Evolutionary conservation across 164 flowering plant genomes (phyloP).

Genomic region (Tetracentron sinense): DNA sequence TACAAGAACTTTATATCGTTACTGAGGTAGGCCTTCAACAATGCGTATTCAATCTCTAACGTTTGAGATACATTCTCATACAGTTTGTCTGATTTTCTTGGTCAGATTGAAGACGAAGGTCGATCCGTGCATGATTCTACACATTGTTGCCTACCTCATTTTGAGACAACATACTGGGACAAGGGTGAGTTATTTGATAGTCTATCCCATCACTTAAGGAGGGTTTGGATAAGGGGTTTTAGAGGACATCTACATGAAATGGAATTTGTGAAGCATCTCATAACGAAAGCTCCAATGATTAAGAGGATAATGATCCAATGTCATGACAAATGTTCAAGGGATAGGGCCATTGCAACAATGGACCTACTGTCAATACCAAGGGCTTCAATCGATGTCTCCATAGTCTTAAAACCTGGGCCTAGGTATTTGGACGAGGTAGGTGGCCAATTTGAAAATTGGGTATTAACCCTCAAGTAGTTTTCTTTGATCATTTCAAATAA

Average conservation of each 20-base stretch:
- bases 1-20: background rate
- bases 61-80: background rate
- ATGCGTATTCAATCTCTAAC: too few species aligned
- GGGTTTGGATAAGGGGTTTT: background rate
- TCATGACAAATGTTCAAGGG: background rate
- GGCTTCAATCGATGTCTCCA: background rate
- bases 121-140: background rate
- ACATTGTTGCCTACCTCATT: background rate
- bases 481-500: background rate
- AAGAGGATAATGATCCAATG: background rate
- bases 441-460: background rate
- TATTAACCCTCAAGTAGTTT: background rate
- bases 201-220: background rate
- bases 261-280: background rate
- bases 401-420: background rate
- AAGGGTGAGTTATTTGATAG: background rate
- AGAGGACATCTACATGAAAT: constrained; percentile 1
- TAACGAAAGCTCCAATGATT: background rate
- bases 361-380: background rate
- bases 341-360: background rate
- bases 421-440: background rate
- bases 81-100: background rate
- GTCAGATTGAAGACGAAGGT: background rate
- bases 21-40: background rate
- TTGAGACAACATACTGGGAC: background rate